phyloP scores from a whole-genome alignment of 306 rosid species.

The Boehmeria nivea region DNA sequence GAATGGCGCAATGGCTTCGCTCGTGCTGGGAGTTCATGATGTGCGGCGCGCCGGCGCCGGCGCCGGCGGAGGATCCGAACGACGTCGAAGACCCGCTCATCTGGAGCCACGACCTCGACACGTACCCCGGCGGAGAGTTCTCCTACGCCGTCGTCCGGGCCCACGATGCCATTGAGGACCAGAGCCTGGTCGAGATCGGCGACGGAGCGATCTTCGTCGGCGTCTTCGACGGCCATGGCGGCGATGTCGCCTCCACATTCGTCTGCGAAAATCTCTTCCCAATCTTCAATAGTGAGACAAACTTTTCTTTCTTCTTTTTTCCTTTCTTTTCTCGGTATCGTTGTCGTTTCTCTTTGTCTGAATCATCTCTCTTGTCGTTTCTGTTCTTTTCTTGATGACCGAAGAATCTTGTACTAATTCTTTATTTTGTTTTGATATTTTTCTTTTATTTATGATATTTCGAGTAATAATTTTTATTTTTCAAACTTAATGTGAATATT shows the following conservation, averaged over 20 bases:
- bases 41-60: too few relatives aligned
- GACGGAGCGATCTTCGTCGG: slow-evolving; percentile 63
- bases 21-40: too few relatives aligned
- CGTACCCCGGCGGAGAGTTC: slow-evolving; percentile 66
- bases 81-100: slow-evolving; percentile 49
- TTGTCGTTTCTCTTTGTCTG: neutral
- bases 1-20: too few relatives aligned
- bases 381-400: neutral
- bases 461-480: too few relatives aligned
- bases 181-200: slow-evolving; percentile 79
- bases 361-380: neutral
- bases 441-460: too few relatives aligned
- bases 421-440: neutral
- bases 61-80: slow-evolving; percentile 25
- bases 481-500: too few relatives aligned
- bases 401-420: neutral
- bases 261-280: slow-evolving; percentile 56
- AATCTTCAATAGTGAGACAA: slow-evolving; percentile 53
- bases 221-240: slow-evolving; percentile 92
- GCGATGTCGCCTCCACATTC: slow-evolving; percentile 61
- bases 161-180: slow-evolving; percentile 67
- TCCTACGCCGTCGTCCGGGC: slow-evolving; percentile 84
- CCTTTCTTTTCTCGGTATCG: slow-evolving; percentile 1
- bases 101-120: slow-evolving; percentile 65
- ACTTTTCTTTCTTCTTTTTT: neutral